Base-by-base conservation (phyloP, 225 moss, liverwort and hornwort species). In the Sphagnum tenellum region DNA sequence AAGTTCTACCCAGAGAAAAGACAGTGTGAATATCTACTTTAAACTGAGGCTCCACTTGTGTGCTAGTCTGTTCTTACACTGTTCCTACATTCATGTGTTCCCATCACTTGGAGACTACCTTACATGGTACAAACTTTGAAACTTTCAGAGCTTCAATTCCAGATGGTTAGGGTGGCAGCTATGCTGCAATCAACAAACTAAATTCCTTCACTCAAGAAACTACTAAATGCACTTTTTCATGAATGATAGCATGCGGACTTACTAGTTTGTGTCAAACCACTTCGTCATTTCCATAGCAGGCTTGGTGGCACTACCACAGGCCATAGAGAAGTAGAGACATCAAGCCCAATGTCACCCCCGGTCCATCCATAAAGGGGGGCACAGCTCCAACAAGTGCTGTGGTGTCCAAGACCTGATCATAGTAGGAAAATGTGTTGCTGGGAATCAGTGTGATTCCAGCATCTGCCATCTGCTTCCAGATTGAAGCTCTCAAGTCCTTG, bases 221-320 rank as follows among this genome's bases (percentile, higher is more conserved):
- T n/a, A n/a, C n/a, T n/a, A n/a, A n/a, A n/a, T n/a, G n/a, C n/a
- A n/a, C n/a, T n/a, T n/a, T n/a, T n/a, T n/a, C n/a, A n/a, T n/a
- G n/a, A n/a, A n/a, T n/a, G n/a, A n/a, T n/a, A n/a, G n/a, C n/a
- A n/a, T n/a, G n/a, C n/a, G 4, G 46, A 80, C 92, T 74, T 74
- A 92, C 92, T 93, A 93, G 78, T 93, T 93, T 14, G 93, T 93
- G 81, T 93, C 93, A 70, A 93, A 93, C 93, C 93, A 93, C 84
- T 93, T 93, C 1, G 93, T 93, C 93, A 93, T 93, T 76, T 93
- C 93, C 93, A 93, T 93, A 0, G 93, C 93, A 5, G 93, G 93
- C 68, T 83, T 86, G 47, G 81, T 78, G 75, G 85, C 86, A 72
- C 90, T 93, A 0, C 93, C 93, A 62, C 93, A 89, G 12, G 93